These are phyloP conservation scores for Venturia effusa DNA, from an alignment of 2,329 filamentous ascomycete genomes.

Conservation along the genomic window DNA sequence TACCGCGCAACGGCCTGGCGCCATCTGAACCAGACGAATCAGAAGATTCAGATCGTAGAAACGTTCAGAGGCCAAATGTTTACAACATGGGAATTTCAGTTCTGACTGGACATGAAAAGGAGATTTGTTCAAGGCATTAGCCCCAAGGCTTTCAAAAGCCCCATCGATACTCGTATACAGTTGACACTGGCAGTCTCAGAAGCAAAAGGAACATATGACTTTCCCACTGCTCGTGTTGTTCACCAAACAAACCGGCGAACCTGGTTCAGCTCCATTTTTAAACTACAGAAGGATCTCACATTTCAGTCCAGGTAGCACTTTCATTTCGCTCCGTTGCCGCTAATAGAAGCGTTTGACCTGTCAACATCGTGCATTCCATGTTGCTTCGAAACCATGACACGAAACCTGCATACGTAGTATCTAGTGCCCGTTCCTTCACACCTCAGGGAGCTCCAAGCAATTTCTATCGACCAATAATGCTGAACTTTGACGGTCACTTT, in stretches of 20 bases:
- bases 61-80: too few species aligned
- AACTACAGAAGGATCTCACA: not conserved
- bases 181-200: too few species aligned
- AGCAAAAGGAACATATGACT: too few species aligned
- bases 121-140: too few species aligned
- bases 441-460: not conserved
- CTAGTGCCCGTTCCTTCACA: not conserved
- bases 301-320: not conserved
- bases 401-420: not conserved
- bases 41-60: too few species aligned
- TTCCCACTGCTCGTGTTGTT: too few species aligned
- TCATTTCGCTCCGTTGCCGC: not conserved
- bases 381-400: not conserved
- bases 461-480: not conserved
- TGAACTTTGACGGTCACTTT: too few species aligned
- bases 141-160: too few species aligned
- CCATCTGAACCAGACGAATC: not conserved
- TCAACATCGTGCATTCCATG: not conserved
- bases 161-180: too few species aligned
- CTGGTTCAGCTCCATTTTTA: not conserved
- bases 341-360: not conserved
- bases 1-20: not conserved
- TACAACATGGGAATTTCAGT: too few species aligned
- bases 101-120: too few species aligned
- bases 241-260: too few species aligned